Percentiles rank a stretch among this genome's conserved stretches.
Evolutionary conservation across 2,329 filamentous ascomycete genomes (phyloP).

Genomic region (Endocalyx cinctus): DNA sequence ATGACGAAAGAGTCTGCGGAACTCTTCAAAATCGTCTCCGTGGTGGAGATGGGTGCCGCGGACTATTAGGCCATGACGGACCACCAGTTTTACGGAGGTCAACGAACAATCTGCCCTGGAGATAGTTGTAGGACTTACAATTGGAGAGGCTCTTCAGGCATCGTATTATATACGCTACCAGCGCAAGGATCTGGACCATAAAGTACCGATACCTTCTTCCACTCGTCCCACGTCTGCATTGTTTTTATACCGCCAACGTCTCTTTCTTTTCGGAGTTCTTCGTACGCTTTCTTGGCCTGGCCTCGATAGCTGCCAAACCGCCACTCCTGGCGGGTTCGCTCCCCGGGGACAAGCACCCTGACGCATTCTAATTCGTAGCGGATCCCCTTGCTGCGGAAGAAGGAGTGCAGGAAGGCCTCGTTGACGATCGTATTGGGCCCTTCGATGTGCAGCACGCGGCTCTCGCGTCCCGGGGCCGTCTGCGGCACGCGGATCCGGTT

Average conservation of each 20-base stretch:
- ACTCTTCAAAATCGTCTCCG: too few species aligned
- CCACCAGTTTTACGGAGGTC: too few species aligned
- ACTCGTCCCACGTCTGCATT: too few species aligned
- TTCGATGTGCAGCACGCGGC: constrained; percentile 47
- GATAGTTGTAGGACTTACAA: too few species aligned
- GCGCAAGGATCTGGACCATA: not conserved
- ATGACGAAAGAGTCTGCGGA: too few species aligned
- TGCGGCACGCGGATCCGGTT: constrained; percentile 45
- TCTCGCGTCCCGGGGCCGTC: constrained; percentile 21
- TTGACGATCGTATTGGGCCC: constrained; percentile 42
- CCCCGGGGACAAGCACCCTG: constrained; percentile 5
- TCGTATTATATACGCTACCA: too few species aligned
- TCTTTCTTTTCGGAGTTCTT: not conserved
- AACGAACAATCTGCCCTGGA: too few species aligned
- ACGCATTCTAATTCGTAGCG: constrained; percentile 44
- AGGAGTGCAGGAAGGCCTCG: constrained; percentile 29
- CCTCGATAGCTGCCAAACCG: constrained; percentile 52
- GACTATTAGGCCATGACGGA: too few species aligned
- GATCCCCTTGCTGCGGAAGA: constrained; percentile 40
- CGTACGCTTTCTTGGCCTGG: constrained; percentile 46
- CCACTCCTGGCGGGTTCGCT: constrained; percentile 37
- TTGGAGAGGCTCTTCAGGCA: too few species aligned
- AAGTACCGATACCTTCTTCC: not conserved
- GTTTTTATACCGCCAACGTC: not conserved
- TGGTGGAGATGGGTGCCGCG: too few species aligned